phyloP scores from a whole-genome alignment of 2,329 filamentous ascomycete species.

The Cyclaneusma minus region DNA sequence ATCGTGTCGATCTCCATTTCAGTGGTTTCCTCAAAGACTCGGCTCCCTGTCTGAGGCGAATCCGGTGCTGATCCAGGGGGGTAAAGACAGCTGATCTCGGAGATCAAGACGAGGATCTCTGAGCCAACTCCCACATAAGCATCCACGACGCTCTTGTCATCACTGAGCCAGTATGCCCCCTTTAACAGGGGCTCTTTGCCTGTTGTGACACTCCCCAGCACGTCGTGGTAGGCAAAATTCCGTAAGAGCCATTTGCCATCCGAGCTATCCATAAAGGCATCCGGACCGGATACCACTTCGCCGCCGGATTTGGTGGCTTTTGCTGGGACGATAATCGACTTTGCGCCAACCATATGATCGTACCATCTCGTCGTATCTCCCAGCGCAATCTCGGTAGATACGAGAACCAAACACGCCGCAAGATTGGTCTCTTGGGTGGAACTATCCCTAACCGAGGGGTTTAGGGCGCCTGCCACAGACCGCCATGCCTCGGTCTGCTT shows the following conservation, averaged over 20 bases:
- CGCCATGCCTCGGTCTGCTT: conserved; percentile 2
- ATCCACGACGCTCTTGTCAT: conserved; percentile 4
- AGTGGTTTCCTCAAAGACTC: too few relatives aligned
- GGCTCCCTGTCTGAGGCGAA: neutral
- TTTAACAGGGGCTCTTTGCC: conserved; percentile 5
- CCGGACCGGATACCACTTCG: neutral
- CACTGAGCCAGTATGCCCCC: conserved; percentile 7
- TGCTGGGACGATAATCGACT: conserved; percentile 3
- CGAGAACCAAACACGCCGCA: conserved; percentile 4
- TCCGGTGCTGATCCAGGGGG: neutral
- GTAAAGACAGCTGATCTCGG: neutral
- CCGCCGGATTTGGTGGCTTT: neutral
- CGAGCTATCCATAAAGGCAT: conserved; percentile 1
- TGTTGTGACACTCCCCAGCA: conserved; percentile 7
- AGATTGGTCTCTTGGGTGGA: conserved; percentile 3
- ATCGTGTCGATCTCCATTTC: neutral
- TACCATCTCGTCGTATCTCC: conserved; percentile 5
- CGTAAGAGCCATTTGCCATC: conserved; percentile 10
- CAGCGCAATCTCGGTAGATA: conserved; percentile 3
- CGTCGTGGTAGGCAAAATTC: conserved; percentile 12
- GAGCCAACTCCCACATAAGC: conserved; percentile 6
- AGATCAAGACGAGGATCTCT: conserved; percentile 3
- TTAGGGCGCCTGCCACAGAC: conserved; percentile 1
- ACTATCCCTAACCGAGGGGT: neutral
- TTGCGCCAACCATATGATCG: conserved; percentile 4